phyloP scores from a whole-genome alignment of 441 rosid genomes.

The Biscutella laevigata region DNA sequence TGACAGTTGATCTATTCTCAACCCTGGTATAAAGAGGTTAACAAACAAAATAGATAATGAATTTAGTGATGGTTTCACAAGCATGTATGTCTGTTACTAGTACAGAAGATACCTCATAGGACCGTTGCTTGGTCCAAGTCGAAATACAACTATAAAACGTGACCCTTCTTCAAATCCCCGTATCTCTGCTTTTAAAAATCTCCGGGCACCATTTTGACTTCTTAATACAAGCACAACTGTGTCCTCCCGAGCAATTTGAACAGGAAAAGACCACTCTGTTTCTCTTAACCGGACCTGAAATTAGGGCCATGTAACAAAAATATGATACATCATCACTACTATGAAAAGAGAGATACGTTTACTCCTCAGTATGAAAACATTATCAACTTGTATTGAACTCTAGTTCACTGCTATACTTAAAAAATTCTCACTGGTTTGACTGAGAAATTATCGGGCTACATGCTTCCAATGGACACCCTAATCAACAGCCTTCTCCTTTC shows the following conservation, averaged over 20 bases:
- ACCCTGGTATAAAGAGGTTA: conserved; percentile 45
- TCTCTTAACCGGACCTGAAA: conserved; percentile 69
- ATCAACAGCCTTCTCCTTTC: not conserved
- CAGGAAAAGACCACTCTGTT: conserved; percentile 93
- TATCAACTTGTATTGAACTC: not conserved
- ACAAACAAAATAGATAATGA: conserved; percentile 17
- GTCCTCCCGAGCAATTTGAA: conserved; percentile 80
- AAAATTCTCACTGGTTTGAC: conserved; percentile 12
- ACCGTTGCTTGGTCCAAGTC: conserved; percentile 73
- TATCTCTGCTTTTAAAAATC: conserved; percentile 67
- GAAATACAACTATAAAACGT: conserved; percentile 87
- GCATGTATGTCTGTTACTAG: not conserved
- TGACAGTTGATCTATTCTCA: conserved; percentile 70
- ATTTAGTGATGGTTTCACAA: conserved; percentile 5
- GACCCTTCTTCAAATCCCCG: conserved; percentile 99
- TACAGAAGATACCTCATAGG: conserved; percentile 67
- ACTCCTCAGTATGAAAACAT: conserved; percentile 13
- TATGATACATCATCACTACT: conserved; percentile 3
- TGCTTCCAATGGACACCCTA: conserved; percentile 2
- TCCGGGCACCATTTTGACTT: conserved; percentile 45
- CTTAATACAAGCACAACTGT: conserved; percentile 75
- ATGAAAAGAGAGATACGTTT: conserved; percentile 9
- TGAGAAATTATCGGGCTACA: conserved; percentile 1
- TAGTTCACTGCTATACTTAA: conserved; percentile 2
- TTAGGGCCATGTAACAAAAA: conserved; percentile 8